Evolutionary conservation across 2,329 filamentous ascomycete genomes (phyloP), one percentile per base, ranked within the genome.

Genomic region (Claviceps lovelessii): DNA sequence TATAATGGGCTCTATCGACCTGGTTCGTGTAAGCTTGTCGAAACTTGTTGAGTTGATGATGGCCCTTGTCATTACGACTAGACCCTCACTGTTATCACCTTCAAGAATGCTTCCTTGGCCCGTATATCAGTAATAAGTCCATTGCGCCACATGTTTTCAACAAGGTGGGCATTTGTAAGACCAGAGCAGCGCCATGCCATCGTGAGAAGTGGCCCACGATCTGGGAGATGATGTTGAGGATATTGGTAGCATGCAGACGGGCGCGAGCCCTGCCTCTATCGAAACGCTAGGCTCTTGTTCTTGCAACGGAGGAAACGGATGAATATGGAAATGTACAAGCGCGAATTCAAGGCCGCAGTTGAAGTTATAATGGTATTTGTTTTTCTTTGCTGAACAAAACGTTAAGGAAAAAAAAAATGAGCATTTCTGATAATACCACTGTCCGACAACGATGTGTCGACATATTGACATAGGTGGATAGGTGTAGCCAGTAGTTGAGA

Each of bases 101-200:
- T 54, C 10, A 86, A 71, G 76, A 97, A 95, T 54, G 91, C 90
- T n/a, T 80, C 75, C 63, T 84, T 86, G 39, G 95, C 87, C 29
- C 77, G 73, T 4, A 79, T 70, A 58, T 83, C 79, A n/a, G 76
- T 84, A 60, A 97, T 90, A 53, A 97, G 75, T 3, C 78, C 78
- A 62, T 86, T 81, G 45, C 71, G 75, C 67, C 75, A 83, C 55
- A 98, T 76, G 67, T 95, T 95, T 61, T 84, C 78, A 58, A 97
- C 76, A 51, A 98, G 77, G 55, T 83, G 83, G 45, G 72, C 70
- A 68, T 97, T 96, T 33, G 82, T 81, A 5, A 72, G 71, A 57
- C 89, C 91, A 7, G 85, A 86, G 68, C 86, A 89, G 61, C 82
- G 81, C 93, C 93, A 98, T 57, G 91, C 90, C 93, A 98, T 97